Conservation (phyloP, 306 rosid species). For the Rosa chinensis region DNA sequence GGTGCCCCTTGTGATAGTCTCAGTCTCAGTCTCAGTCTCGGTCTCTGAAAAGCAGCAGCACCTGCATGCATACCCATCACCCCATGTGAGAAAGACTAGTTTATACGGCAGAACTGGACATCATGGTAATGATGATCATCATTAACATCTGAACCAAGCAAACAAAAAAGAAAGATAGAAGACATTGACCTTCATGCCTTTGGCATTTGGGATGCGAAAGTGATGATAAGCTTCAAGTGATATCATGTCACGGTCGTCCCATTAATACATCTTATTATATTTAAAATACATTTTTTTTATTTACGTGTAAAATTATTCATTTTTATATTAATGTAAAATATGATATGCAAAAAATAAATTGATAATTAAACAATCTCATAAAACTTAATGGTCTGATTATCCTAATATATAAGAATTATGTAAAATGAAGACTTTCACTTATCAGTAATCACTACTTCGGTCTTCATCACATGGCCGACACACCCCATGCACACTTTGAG, state of each 20-base stretch:
- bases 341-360: too few species aligned
- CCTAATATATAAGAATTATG: too few species aligned
- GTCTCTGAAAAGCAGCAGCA: neutral
- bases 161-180: neutral
- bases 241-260: too few species aligned
- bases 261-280: too few species aligned
- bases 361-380: too few species aligned
- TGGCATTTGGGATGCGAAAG: neutral
- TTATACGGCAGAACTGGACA: neutral
- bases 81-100: neutral
- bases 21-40: neutral
- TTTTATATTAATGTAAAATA: too few species aligned
- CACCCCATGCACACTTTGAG: slow-evolving; percentile 34
- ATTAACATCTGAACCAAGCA: neutral
- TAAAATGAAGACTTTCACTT: too few species aligned
- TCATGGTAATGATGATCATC: neutral
- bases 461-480: slow-evolving; percentile 80
- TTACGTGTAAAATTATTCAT: too few species aligned
- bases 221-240: neutral
- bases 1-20: neutral
- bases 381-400: too few species aligned
- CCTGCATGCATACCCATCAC: neutral
- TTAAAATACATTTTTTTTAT: too few species aligned
- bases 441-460: neutral
- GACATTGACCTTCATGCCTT: neutral